Percentiles rank a stretch among this genome's conserved stretches.
Conservation (phyloP, 1,284 basidiomycete genomes). For the Kalmanozyma brasiliensis region DNA sequence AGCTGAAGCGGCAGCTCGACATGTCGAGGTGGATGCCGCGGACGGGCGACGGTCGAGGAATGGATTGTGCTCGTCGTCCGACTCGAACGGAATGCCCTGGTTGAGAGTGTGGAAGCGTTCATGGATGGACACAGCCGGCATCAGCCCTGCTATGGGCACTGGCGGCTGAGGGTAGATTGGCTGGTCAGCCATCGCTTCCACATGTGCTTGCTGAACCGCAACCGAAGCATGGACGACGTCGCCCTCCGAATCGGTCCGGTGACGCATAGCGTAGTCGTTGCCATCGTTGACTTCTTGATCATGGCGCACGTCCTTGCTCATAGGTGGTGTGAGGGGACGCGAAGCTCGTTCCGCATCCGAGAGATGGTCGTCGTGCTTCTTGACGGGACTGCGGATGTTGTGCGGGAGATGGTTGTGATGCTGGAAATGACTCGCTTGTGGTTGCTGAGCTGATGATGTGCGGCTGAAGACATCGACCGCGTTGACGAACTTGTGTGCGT, state of each 20-base stretch:
- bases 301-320: slow-evolving; percentile 47
- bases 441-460: neutral
- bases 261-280: slow-evolving; percentile 15
- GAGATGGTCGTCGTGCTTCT: slow-evolving; percentile 22
- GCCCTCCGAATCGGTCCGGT: slow-evolving; percentile 23
- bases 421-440: slow-evolving; percentile 2
- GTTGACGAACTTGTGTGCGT: slow-evolving; percentile 15
- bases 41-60: slow-evolving; percentile 23
- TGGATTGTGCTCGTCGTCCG: slow-evolving; percentile 41
- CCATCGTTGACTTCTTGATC: slow-evolving; percentile 9
- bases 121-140: slow-evolving; percentile 4
- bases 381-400: slow-evolving; percentile 30
- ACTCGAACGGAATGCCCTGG: slow-evolving; percentile 21
- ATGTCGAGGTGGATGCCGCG: slow-evolving; percentile 1
- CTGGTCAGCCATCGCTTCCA: neutral
- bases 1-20: slow-evolving; percentile 1
- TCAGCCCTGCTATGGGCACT: neutral
- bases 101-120: slow-evolving; percentile 21
- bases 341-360: slow-evolving; percentile 16
- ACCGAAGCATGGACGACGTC: slow-evolving; percentile 6
- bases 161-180: neutral
- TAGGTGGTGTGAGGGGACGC: slow-evolving; percentile 38
- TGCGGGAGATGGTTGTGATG: slow-evolving; percentile 8
- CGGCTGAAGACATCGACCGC: slow-evolving; percentile 25
- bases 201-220: neutral